Percentiles rank a stretch among this genome's conserved stretches.
Conservation (phyloP, 2,329 filamentous ascomycete genomes). For the Chalaropsis thielavioides region DNA sequence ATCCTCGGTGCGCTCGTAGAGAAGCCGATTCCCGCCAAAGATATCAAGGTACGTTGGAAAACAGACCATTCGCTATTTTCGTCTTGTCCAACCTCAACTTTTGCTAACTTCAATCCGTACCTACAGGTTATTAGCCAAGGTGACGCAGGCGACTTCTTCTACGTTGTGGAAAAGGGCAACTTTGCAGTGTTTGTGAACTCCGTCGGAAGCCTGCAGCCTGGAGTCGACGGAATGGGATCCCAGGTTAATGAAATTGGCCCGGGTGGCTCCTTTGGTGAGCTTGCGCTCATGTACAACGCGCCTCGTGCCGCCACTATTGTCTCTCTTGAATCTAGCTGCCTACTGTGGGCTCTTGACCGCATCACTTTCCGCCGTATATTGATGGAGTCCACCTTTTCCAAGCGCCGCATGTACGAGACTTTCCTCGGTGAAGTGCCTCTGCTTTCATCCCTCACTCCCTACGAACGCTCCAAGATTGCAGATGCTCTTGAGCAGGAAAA, state of each 20-base stretch:
- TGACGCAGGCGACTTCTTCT: constrained; percentile 94
- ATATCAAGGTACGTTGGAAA: constrained; percentile 43
- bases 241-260: constrained; percentile 71
- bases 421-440: constrained; percentile 91
- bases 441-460: constrained; percentile 66
- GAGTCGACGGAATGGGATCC: constrained; percentile 64
- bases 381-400: constrained; percentile 95
- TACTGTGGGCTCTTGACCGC: constrained; percentile 86
- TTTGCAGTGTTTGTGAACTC: constrained; percentile 87
- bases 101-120: neutral
- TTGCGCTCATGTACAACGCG: constrained; percentile 97
- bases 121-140: constrained; percentile 82
- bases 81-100: neutral
- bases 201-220: constrained; percentile 61
- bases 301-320: constrained; percentile 89
- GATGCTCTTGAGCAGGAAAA: constrained; percentile 89
- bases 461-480: constrained; percentile 94
- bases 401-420: constrained; percentile 89
- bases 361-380: constrained; percentile 94
- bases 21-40: constrained; percentile 88
- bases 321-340: constrained; percentile 62
- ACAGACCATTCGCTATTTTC: neutral
- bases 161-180: constrained; percentile 78
- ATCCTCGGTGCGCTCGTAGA: constrained; percentile 85
- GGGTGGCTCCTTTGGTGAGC: constrained; percentile 88